Evolutionary conservation across 2,329 filamentous ascomycete species (phyloP).

Genomic region (Apiospora sp.): DNA sequence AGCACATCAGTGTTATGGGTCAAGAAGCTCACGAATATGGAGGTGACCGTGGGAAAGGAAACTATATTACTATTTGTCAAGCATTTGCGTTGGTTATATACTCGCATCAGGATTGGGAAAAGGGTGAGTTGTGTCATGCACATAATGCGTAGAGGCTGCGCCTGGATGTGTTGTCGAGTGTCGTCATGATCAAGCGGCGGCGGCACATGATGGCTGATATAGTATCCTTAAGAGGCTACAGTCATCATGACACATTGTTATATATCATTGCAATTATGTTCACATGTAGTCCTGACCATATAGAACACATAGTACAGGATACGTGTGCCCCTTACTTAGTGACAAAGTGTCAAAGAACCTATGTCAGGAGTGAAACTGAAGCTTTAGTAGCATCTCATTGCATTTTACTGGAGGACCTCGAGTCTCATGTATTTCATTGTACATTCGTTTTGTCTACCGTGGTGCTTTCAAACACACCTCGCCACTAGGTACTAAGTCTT

Average conservation of each 20-base stretch:
- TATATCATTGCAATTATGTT: neutral
- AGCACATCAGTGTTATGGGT: neutral
- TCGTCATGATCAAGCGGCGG: neutral
- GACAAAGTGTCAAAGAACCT: neutral
- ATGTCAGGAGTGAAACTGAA: neutral
- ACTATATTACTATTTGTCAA: no score
- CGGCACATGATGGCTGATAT: neutral
- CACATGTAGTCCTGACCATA: neutral
- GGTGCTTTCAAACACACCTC: slow-evolving; percentile 10
- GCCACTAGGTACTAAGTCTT: neutral
- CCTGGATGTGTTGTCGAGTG: neutral
- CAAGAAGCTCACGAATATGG: no score
- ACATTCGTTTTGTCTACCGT: slow-evolving; percentile 14
- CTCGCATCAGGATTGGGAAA: no score
- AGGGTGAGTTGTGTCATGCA: neutral
- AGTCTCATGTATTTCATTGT: slow-evolving; percentile 6
- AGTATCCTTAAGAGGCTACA: neutral
- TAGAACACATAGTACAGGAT: neutral
- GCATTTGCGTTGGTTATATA: neutral
- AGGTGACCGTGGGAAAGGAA: neutral
- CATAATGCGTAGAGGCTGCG: neutral
- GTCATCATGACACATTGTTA: neutral
- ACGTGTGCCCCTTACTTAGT: neutral
- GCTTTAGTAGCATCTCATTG: neutral
- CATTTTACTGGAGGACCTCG: neutral